These are phyloP conservation scores for Datisca glomerata DNA, from an alignment of 306 rosid species.

Conservation along the genomic window DNA sequence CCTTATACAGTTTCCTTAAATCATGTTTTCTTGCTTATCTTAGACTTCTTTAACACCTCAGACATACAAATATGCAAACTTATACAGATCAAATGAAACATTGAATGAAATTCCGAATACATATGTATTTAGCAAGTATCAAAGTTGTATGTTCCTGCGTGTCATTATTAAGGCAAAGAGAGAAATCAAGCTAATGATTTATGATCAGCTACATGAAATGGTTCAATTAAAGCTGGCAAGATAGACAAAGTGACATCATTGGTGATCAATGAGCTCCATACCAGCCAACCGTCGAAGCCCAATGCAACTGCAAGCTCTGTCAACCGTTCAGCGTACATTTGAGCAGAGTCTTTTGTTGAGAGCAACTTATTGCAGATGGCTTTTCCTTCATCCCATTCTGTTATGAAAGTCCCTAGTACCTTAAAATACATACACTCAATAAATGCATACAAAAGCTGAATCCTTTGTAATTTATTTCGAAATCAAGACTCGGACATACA, in stretches of 20 bases:
- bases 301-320: slow-evolving; percentile 63
- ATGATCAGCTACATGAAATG: neutral
- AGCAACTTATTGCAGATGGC: slow-evolving; percentile 39
- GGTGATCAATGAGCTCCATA: slow-evolving; percentile 16
- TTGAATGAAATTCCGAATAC: too few species aligned
- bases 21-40: too few species aligned
- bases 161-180: too few species aligned
- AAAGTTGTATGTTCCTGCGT: too few species aligned
- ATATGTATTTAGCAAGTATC: too few species aligned
- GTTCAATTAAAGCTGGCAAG: neutral
- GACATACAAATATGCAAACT: too few species aligned
- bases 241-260: too few species aligned
- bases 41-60: too few species aligned
- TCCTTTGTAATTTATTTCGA: neutral
- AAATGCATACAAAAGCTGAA: slow-evolving; percentile 6
- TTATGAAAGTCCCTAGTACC: slow-evolving; percentile 90
- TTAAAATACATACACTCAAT: slow-evolving; percentile 14
- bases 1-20: too few species aligned
- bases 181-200: too few species aligned
- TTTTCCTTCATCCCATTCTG: slow-evolving; percentile 74
- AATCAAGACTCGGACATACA: too few species aligned
- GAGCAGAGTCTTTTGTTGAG: slow-evolving; percentile 57
- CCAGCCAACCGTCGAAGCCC: slow-evolving; percentile 99
- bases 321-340: slow-evolving; percentile 70
- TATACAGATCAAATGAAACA: too few species aligned